Evolutionary conservation across 495 filamentous ascomycete species (phyloP).

Genomic region (Hypoxylon crocopeplum): DNA sequence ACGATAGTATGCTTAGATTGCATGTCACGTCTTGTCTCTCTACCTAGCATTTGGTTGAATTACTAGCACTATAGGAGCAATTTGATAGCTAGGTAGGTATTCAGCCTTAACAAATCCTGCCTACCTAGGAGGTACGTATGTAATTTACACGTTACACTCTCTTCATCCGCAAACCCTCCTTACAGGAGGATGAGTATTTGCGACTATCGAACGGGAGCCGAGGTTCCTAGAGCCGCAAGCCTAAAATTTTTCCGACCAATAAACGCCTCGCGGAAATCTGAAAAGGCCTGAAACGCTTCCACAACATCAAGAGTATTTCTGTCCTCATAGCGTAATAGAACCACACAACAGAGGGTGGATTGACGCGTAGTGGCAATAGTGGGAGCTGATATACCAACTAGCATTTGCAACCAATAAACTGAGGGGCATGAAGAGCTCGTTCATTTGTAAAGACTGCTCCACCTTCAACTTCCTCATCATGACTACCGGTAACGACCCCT

Average conservation of each 20-base stretch:
- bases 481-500: too few species aligned
- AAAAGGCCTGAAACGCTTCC: constrained; percentile 4
- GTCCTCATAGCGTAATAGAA: background rate
- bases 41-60: too few species aligned
- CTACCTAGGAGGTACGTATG: too few species aligned
- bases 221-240: background rate
- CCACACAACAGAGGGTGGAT: constrained; percentile 1
- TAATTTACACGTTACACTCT: too few species aligned
- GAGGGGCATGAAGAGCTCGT: background rate
- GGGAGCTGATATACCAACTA: constrained; percentile 10
- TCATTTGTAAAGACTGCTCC: background rate
- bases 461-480: background rate
- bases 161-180: background rate
- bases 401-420: constrained; percentile 14
- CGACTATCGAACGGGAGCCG: background rate
- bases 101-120: too few species aligned
- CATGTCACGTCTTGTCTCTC: too few species aligned
- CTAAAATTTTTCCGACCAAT: constrained; percentile 18
- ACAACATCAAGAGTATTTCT: background rate
- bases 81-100: too few species aligned
- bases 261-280: constrained; percentile 27
- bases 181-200: background rate
- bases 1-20: too few species aligned
- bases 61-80: too few species aligned
- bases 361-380: background rate